These are phyloP conservation scores for Labyrinthula sp. DNA, from an alignment of 352 stramenopile genomes.

Conservation along the genomic window DNA sequence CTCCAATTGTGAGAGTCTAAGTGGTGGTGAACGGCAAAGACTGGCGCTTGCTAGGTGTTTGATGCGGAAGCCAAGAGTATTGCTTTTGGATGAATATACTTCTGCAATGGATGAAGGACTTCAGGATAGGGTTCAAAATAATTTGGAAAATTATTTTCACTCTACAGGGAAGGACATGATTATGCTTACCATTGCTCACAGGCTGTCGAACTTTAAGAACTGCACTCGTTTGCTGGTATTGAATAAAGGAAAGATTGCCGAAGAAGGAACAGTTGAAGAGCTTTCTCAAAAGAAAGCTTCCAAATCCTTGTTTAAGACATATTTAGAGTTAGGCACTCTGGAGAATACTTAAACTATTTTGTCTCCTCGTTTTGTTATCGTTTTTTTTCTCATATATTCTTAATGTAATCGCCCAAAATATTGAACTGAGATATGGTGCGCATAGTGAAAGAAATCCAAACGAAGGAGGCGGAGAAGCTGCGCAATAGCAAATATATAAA, in stretches of 20 bases:
- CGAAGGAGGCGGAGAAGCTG: too few species aligned
- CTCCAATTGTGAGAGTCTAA: slow-evolving; percentile 44
- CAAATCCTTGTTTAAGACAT: too few species aligned
- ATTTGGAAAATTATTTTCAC: slow-evolving; percentile 42
- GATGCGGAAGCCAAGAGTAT: slow-evolving; percentile 43
- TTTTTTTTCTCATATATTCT: too few species aligned
- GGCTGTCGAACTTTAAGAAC: slow-evolving; percentile 71
- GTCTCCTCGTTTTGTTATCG: too few species aligned
- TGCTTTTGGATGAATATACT: slow-evolving; percentile 60
- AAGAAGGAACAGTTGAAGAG: slow-evolving; percentile 66
- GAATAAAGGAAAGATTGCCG: slow-evolving; percentile 60
- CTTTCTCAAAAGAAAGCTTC: too few species aligned
- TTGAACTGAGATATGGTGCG: too few species aligned
- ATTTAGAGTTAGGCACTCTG: too few species aligned
- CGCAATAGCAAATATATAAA: too few species aligned
- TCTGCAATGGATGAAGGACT: slow-evolving; percentile 38
- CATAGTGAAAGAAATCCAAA: too few species aligned
- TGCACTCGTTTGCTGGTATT: slow-evolving; percentile 78
- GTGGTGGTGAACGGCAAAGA: slow-evolving; percentile 49
- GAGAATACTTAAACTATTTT: too few species aligned
- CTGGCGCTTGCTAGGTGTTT: slow-evolving; percentile 51
- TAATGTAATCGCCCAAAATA: too few species aligned
- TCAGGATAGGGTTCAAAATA: slow-evolving; percentile 28
- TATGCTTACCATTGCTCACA: slow-evolving; percentile 71
- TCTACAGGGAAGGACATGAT: slow-evolving; percentile 41